A percentile compares a stretch with the other conserved stretches of the same genome.
Conservation (phyloP, 495 filamentous ascomycete genomes). For the Neurospora tetraspora region DNA sequence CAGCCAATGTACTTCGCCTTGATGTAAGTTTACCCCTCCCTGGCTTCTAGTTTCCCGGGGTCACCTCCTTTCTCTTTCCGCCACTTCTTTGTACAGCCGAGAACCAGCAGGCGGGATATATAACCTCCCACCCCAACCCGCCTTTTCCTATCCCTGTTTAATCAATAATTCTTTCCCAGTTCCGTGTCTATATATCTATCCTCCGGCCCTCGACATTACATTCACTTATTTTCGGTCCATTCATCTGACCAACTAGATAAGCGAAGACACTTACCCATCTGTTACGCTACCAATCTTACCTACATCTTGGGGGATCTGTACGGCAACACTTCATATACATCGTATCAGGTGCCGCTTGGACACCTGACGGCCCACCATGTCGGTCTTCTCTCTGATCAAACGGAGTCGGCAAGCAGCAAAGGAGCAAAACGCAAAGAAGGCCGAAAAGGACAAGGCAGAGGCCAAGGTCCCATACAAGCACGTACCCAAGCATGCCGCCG, state of each 20-base stretch:
- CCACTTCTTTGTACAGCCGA: neutral
- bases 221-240: neutral
- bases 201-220: neutral
- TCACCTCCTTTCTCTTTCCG: neutral
- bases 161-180: neutral
- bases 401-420: constrained; percentile 39
- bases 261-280: neutral
- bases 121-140: neutral
- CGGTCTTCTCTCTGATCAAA: constrained; percentile 41
- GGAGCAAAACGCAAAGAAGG: constrained; percentile 36
- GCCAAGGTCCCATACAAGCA: constrained; percentile 41
- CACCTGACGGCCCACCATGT: constrained; percentile 26
- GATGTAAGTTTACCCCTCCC: neutral
- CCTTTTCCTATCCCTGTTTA: neutral
- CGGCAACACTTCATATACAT: neutral
- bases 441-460: constrained; percentile 31
- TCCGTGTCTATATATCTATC: neutral
- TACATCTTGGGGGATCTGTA: neutral
- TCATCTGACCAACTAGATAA: neutral
- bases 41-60: neutral
- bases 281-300: neutral
- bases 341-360: neutral
- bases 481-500: constrained; percentile 46
- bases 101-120: neutral
- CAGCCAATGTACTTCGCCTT: neutral